Base-by-base conservation (phyloP, 805 yeast species). In the Wickerhamiella lipophila region DNA sequence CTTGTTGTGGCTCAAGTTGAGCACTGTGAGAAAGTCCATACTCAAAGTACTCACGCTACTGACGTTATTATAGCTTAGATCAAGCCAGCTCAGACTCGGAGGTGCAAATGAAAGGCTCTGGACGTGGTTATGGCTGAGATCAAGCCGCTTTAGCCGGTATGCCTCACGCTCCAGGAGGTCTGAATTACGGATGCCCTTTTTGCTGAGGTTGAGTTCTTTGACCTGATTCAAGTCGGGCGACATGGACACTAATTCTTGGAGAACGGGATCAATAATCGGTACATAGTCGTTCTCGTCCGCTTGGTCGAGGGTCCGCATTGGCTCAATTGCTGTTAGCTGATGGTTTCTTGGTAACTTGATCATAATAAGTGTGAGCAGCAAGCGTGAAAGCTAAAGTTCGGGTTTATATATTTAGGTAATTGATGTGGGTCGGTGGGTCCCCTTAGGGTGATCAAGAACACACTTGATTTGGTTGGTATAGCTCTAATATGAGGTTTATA, bases 101-200 rank as follows among this genome's bases (percentile, higher is more conserved):
- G 60, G 60, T 15, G 56, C 48, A 8, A 59, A 58, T 12, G 56
- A 50, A 1, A 56, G 36, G 23, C 48, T 44, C n/a, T 53, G 36
- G 32, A 58, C 42, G 2, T 21, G 12, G 43, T 58, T 58, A 23
- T 49, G 42, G 29, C 52, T 46, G 26, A 52, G 26, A 18, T 52
- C 43, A n/a, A 58, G 49, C 9, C 53, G 43, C 11, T 50, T 44
- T 9, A 56, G 49, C 6, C 49, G 22, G 7, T 59, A 58, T 2
- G 46, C 36, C n/a, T 55, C 45, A 29, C 44, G 26, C 35, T 53
- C 57, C 2, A 58, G 50, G 2, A 56, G 58, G 6, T 41, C 47
- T 26, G 56, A 25, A 2, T 52, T 27, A 34, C 54, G 58, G 1
- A 56, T 43, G 1, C 47, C 52, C 15, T 53, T 43, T 16, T 39